These are phyloP conservation scores for Aureobasidium vineae DNA, from an alignment of 2,329 filamentous ascomycete species.

Conservation along the genomic window DNA sequence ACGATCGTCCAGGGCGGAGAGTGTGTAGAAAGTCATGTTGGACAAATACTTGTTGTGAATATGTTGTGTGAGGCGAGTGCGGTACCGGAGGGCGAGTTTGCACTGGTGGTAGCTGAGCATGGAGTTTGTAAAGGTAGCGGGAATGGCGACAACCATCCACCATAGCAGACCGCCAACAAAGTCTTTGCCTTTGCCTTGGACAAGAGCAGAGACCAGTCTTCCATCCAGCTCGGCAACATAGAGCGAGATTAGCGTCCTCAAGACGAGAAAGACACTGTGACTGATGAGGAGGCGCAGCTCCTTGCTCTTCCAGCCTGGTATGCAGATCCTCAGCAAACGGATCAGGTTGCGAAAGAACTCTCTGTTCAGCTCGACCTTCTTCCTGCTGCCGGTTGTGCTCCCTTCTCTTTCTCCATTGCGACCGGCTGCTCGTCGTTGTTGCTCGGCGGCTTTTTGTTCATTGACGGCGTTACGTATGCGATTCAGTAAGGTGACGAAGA, in stretches of 20 bases:
- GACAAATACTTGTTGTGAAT: conserved; percentile 95
- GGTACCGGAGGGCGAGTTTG: conserved; percentile 87
- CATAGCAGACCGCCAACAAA: conserved; percentile 86
- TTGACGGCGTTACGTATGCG: conserved; percentile 88
- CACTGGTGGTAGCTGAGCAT: conserved; percentile 99
- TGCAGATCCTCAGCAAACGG: conserved; percentile 76
- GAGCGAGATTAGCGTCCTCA: conserved; percentile 87
- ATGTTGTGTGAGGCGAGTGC: conserved; percentile 86
- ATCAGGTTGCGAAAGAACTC: conserved; percentile 80
- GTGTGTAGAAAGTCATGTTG: conserved; percentile 97
- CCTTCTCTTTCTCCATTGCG: conserved; percentile 38
- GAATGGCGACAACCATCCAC: conserved; percentile 98
- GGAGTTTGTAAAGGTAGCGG: conserved; percentile 96
- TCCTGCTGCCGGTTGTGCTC: conserved; percentile 37
- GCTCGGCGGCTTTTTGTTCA: conserved; percentile 74
- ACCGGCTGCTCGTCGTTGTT: conserved; percentile 52
- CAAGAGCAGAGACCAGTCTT: conserved; percentile 83
- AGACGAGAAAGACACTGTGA: conserved; percentile 88
- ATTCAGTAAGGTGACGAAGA: conserved; percentile 77
- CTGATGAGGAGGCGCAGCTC: conserved; percentile 82
- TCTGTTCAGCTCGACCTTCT: conserved; percentile 85
- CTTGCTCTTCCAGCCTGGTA: conserved; percentile 86
- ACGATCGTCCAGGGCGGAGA: conserved; percentile 90
- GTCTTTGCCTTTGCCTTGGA: conserved; percentile 85
- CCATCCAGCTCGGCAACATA: conserved; percentile 97